Evolutionary conservation across 176 grass and related monocot genomes (phyloP), one percentile per base, ranked within the genome.

Genomic region (Paspalum notatum): DNA sequence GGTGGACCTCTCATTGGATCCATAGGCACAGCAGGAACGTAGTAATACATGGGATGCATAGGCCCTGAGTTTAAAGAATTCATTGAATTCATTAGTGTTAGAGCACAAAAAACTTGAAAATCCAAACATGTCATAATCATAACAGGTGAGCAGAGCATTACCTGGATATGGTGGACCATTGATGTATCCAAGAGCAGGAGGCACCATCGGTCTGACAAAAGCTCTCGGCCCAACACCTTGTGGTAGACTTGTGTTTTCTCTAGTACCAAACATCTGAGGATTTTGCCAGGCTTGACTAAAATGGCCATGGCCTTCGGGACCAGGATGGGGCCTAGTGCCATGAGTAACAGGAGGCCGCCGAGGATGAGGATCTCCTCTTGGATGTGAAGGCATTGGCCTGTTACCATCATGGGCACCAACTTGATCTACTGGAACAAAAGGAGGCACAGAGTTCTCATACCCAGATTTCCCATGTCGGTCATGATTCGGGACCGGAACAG

Each of bases 21-120:
- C 74, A 94, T 22, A 74, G 87, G 80, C 68, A 83, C n/a, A 83
- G 81, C 68, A 22, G 92, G 78, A 82, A 91, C 77, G 58, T 89
- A 89, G 83, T 91, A 91, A 80, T 89, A 94, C 84, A 94, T 87
- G 18, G 86, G 86, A 78, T 86, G 74, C 61, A 87, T 82, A 81
- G 83, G 83, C n/a, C 89, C 92, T 94, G 77, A 50, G 22, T 81
- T 89, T 10, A 48, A 82, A 78, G 18, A 52, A 79, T 82, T 78
- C 58, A 72, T 32, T 5, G 18, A 52, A 79, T 82, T 78, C 58
- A 72, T 32, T 5, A 24, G 65, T 78, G 38, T 63, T 54, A 78
- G 22, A 53, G 13, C 46, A 83, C 14, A 46, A 86, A 82, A 84
- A 54, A 4, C 68, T 74, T 27, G 8, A 57, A 27, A 47, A 76